phyloP scores from a whole-genome alignment of 805 yeast species.

The Lipomyces oligophaga region DNA sequence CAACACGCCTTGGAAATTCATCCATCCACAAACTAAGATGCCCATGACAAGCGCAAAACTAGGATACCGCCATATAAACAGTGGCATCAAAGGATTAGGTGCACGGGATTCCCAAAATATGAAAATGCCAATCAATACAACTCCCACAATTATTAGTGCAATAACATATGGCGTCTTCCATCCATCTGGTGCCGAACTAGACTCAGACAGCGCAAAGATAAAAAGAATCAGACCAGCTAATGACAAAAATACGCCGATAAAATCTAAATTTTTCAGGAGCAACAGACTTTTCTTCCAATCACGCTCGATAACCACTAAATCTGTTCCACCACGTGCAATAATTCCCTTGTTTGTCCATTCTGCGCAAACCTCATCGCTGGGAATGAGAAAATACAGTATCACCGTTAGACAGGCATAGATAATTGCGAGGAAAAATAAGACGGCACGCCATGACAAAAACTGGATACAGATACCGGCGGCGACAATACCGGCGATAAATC shows the following conservation, averaged over 20 bases:
- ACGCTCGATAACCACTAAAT: slow-evolving; percentile 42
- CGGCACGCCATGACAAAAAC: slow-evolving; percentile 43
- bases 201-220: slow-evolving; percentile 46
- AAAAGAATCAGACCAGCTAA: slow-evolving; percentile 43
- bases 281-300: slow-evolving; percentile 37
- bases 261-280: slow-evolving; percentile 41
- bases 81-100: slow-evolving; percentile 46
- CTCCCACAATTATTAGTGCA: slow-evolving; percentile 44
- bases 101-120: slow-evolving; percentile 42
- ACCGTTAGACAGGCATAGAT: slow-evolving; percentile 36
- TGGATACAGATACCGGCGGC: slow-evolving; percentile 45
- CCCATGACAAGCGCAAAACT: slow-evolving; percentile 44
- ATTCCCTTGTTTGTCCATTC: slow-evolving; percentile 6
- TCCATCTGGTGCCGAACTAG: slow-evolving; percentile 40
- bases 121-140: slow-evolving; percentile 38
- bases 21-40: slow-evolving; percentile 42
- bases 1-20: slow-evolving; percentile 42
- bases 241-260: slow-evolving; percentile 44
- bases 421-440: slow-evolving; percentile 43
- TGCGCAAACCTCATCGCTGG: slow-evolving; percentile 36
- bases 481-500: slow-evolving; percentile 44
- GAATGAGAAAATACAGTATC: slow-evolving; percentile 37
- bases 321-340: slow-evolving; percentile 25
- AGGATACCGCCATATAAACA: slow-evolving; percentile 42
- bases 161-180: slow-evolving; percentile 49